Percentiles rank a stretch among this genome's conserved stretches.
phyloP scores from a whole-genome alignment of 208 protist species.

The Trypanosoma avium region DNA sequence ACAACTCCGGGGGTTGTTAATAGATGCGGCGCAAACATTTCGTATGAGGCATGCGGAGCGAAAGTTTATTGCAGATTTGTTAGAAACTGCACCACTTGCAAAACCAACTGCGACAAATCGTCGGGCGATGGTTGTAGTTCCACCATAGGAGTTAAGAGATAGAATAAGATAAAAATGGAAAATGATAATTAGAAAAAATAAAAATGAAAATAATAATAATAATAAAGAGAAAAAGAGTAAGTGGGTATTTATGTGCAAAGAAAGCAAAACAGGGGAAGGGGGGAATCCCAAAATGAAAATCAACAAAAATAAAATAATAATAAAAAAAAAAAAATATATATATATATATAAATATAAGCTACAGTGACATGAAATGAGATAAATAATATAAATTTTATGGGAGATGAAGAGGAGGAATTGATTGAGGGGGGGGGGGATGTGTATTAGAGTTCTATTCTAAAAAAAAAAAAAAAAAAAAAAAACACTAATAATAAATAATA shows the following conservation, averaged over 20 bases:
- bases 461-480: too few relatives aligned
- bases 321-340: not conserved
- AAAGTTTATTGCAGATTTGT: constrained; percentile 79
- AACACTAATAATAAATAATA: too few relatives aligned
- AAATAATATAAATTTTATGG: too few relatives aligned
- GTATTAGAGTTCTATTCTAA: too few relatives aligned
- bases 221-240: not conserved
- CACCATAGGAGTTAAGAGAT: not conserved
- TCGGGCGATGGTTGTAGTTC: constrained; percentile 7
- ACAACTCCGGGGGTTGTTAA: constrained; percentile 47
- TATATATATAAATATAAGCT: too few relatives aligned
- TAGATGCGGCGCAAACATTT: constrained; percentile 55
- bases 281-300: not conserved
- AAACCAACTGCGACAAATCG: constrained; percentile 10
- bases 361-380: too few relatives aligned
- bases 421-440: too few relatives aligned
- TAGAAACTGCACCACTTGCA: constrained; percentile 68
- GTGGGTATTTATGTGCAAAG: too few relatives aligned
- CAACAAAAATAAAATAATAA: constrained; percentile 1
- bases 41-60: constrained; percentile 78
- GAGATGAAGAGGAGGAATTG: too few relatives aligned
- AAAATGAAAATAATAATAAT: too few relatives aligned
- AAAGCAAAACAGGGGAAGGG: not conserved
- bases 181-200: not conserved
- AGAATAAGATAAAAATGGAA: not conserved